phyloP scores from a whole-genome alignment of 805 yeast genomes.

The Yarrowia deformans region DNA sequence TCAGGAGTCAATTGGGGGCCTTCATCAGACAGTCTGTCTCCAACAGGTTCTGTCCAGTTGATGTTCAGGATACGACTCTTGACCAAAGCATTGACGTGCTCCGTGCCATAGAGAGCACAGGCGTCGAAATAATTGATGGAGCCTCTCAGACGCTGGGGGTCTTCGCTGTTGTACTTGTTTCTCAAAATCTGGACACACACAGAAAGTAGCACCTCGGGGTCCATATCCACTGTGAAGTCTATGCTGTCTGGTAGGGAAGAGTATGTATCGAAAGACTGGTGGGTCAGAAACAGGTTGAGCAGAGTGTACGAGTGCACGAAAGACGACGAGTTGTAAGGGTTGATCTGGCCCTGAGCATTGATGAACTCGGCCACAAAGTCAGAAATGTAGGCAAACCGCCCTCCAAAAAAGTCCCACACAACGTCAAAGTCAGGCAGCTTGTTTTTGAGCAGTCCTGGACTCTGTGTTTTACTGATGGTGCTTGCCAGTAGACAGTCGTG shows the following conservation, averaged over 20 bases:
- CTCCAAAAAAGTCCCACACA: slow-evolving; percentile 44
- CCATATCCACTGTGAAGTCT: slow-evolving; percentile 29
- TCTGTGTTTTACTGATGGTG: slow-evolving; percentile 41
- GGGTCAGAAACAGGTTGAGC: slow-evolving; percentile 37
- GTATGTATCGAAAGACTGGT: slow-evolving; percentile 30
- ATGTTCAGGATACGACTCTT: slow-evolving; percentile 40
- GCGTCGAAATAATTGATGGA: slow-evolving; percentile 32
- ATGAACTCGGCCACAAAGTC: slow-evolving; percentile 43
- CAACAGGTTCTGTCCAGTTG: slow-evolving; percentile 41
- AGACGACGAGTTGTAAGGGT: slow-evolving; percentile 37
- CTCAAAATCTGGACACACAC: slow-evolving; percentile 25
- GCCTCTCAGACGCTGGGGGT: slow-evolving; percentile 15
- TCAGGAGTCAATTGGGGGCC: slow-evolving; percentile 8
- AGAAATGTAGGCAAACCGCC: slow-evolving; percentile 42
- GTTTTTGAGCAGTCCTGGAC: slow-evolving; percentile 42
- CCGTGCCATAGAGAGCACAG: slow-evolving; percentile 40
- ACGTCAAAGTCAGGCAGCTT: slow-evolving; percentile 41
- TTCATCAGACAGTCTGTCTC: slow-evolving; percentile 34
- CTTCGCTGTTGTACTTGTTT: slow-evolving; percentile 5
- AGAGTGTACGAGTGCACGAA: slow-evolving; percentile 40
- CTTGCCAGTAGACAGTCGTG: slow-evolving; percentile 40
- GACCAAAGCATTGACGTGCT: slow-evolving; percentile 39
- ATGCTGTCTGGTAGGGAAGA: slow-evolving; percentile 37
- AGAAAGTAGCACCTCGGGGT: slow-evolving; percentile 31
- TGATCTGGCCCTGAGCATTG: slow-evolving; percentile 41